phyloP scores from a whole-genome alignment of 805 yeast species.

The Clavispora carvajalis region DNA sequence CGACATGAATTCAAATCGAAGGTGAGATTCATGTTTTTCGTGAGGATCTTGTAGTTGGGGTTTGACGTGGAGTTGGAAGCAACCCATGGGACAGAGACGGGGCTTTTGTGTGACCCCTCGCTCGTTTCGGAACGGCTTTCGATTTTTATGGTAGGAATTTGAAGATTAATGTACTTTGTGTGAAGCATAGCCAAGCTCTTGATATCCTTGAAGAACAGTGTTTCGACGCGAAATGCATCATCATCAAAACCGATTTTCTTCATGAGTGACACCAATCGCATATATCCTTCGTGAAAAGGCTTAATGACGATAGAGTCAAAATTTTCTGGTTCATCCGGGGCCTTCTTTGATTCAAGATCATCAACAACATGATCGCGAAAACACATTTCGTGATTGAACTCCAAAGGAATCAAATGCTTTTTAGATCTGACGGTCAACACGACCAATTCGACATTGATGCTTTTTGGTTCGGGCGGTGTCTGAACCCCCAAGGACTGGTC shows the following conservation, averaged over 20 bases:
- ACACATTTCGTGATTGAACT: slow-evolving; percentile 36
- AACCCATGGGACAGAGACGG: slow-evolving; percentile 28
- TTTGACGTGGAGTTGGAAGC: slow-evolving; percentile 6
- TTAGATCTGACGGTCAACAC: slow-evolving; percentile 30
- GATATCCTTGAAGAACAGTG: slow-evolving; percentile 31
- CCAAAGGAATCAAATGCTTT: slow-evolving; percentile 35
- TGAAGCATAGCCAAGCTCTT: slow-evolving; percentile 29
- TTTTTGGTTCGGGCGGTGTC: slow-evolving; percentile 29
- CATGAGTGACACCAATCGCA: slow-evolving; percentile 24
- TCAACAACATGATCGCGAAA: slow-evolving; percentile 28
- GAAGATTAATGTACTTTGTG: slow-evolving; percentile 30
- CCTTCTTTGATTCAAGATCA: slow-evolving; percentile 19
- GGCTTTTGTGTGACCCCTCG: slow-evolving; percentile 18
- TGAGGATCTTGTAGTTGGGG: slow-evolving; percentile 16
- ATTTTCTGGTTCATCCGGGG: slow-evolving; percentile 19
- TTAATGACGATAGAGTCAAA: slow-evolving; percentile 31
- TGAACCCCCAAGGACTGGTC: slow-evolving; percentile 9
- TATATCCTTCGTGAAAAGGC: slow-evolving; percentile 25
- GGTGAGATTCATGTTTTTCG: slow-evolving; percentile 25
- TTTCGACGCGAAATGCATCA: slow-evolving; percentile 29
- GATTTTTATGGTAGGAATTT: slow-evolving; percentile 17
- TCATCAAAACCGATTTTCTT: slow-evolving; percentile 27
- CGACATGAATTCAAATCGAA: slow-evolving; percentile 26
- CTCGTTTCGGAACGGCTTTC: slow-evolving; percentile 9
- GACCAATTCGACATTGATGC: slow-evolving; percentile 29